Evolutionary conservation across 176 grass and related monocot genomes (phyloP), one percentile per base, ranked within the genome.

Genomic region (Ensete glaucum): DNA sequence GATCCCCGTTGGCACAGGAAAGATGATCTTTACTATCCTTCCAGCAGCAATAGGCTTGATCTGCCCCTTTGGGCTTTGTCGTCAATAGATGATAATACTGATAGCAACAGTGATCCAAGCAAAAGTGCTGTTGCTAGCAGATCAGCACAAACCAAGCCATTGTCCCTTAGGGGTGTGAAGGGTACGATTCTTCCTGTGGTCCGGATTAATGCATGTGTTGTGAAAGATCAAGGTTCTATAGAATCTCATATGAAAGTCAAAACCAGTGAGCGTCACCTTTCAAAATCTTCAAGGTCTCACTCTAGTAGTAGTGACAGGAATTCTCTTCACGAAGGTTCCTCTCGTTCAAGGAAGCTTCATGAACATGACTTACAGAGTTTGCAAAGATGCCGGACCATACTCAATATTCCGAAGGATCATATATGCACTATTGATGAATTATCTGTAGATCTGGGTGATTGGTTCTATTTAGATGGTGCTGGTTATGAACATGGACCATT

Each of bases 401-500:
- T 84, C 72, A 75, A 75, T 77, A 81, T 94, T 79, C 88, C 95
- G 67, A 93, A 83, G 79, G 95, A 99, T 83, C 90, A 79, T 82
- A 85, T 99, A 73, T 90, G 88, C 58, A 94, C 88, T 76, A 52
- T 89, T 62, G 88, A 91, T 79, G 91, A 99, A 67, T 72, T 99
- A 23, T 91, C 82, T 76, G 78, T 94, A 76, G 85, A 86, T 89
- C 69, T 89, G 69, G 95, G 95, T 76, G 76, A 88, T 53, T 99
- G 95, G 95, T 89, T 87, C 76, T 99, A 94, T 80, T 74, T 94
- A 72, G 91, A 99, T 84, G 90, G 91, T 64, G 92, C 95, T 74
- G 95, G 90, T 78, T 86, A 85, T 79, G 88, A 99, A 73, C 88
- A 74, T 79, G 95, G 95, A 20, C 95, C 95, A 75, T 99, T 82